Evolutionary conservation across 305 asterid genomes (phyloP), one percentile per base, ranked within the genome.

Genomic region (Vinca major): DNA sequence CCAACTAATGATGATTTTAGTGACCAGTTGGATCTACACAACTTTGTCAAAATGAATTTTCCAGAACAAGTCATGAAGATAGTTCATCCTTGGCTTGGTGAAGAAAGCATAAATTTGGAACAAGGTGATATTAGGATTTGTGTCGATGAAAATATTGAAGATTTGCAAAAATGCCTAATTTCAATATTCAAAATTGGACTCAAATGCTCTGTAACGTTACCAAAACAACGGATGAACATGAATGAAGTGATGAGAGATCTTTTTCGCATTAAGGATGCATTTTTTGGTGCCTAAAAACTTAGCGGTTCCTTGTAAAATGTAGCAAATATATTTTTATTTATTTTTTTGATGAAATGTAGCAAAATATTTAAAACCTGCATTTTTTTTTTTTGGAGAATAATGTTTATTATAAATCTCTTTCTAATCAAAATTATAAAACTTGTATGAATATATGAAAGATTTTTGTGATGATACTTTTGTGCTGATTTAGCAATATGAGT

Each of bases 1-100:
- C 73, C 79, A 7, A 75, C 76, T 3, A 72, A 71, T 45, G 72
- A 20, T 43, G 41, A 20, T 58, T 75, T 75, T 54, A 71, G 19
- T 7, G 79, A 71, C 8, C 63, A 53, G 1, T 49, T 76, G 41
- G 45, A 67, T 62, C 68, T 76, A 21, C 80, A 69, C 16, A 4
- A 36, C 0, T 71, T 7, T 4, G 68, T 26, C 6, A 63, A 62
- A 13, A 39, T 47, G 65, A 73, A 69, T 37, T 19, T 71, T 1
- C 63, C 65, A 19, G 51, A 47, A 5, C 43, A 44, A 54, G 67
- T 44, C 9, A 17, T 65, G 58, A 53, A 65, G 20, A 41, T 57
- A 8, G 47, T 62, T 4, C 68, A 73, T 20, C 68, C 72, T 0
- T 20, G 43, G 8, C 72, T 41, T 41, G 45, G 8, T 41, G 45